Base-by-base conservation (phyloP, 768 basidiomycete genomes). In the Steccherinum ochraceum region DNA sequence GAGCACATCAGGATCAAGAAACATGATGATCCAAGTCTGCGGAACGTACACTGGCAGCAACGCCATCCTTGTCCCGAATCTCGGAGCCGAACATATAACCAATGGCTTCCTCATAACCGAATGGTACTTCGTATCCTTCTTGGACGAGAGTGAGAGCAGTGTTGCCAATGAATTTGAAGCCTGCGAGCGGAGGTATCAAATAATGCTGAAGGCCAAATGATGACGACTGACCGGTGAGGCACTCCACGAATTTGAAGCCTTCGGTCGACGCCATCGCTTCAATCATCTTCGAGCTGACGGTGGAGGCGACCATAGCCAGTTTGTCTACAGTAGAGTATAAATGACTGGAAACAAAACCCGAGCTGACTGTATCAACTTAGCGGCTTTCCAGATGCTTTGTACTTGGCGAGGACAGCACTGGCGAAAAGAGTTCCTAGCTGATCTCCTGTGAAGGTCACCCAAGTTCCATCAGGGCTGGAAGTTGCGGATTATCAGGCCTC, bases 91-190 rank as follows among this genome's bases (percentile, higher is more conserved):
- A 83, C 89, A 93, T 93, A 62, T 80, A 94, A 2, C 92, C 92
- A 49, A 94, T 93, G 1, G 93, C 92, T 67, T 94, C 92, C 61
- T 94, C 92, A 60, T 94, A 94, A 10, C 84, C 89, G 59, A 93
- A 93, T 0, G 78, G 80, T 10, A 69, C 67, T 40, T 84, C 77
- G 59, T 78, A 89, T 1, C 89, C 91, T 35, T 81, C 67, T 40
- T 69, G 62, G 12, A 77, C 82, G 13, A 93, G 75, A 46, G 73
- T 68, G 27, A 90, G 67, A 2, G 85, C 88, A 7, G 82, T 84
- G 61, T 93, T 94, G 5, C 92, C 92, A 46, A 94, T 91, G 61
- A 79, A 92, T 67, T 94, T 94, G 69, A 94, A 94, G 2, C 92
- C 91, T 84, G 58, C 35, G 45, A 35, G 24, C 27, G 51, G 45